A percentile compares a stretch with the other conserved stretches of the same genome.
These are phyloP conservation scores for Xylariaceae sp. DNA, from an alignment of 2,329 filamentous ascomycete species.

Conservation along the genomic window DNA sequence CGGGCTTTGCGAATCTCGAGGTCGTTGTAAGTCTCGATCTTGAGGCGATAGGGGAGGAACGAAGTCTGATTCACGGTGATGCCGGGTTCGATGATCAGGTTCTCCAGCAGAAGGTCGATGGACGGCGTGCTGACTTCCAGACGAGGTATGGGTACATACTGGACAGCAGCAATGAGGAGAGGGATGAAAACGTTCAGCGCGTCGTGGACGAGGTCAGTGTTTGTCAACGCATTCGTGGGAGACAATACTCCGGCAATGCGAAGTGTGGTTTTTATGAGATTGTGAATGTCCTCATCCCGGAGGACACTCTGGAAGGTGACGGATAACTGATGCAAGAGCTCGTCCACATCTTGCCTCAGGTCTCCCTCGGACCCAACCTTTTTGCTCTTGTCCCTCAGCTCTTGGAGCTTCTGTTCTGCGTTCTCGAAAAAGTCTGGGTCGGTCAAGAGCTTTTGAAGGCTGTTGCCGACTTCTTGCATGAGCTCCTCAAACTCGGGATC, in stretches of 20 bases:
- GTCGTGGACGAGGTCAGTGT: conserved; percentile 67
- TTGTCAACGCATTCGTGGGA: conserved; percentile 54
- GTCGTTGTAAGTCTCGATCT: conserved; percentile 77
- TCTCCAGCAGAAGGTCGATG: conserved; percentile 81
- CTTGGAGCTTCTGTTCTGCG: conserved; percentile 48
- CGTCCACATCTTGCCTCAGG: conserved; percentile 65
- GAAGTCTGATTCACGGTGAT: conserved; percentile 76
- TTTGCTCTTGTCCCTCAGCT: conserved; percentile 46
- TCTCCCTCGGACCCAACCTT: conserved; percentile 60
- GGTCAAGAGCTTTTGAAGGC: conserved; percentile 72
- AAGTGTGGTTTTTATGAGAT: conserved; percentile 58
- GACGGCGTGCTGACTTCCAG: conserved; percentile 80
- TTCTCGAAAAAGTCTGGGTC: conserved; percentile 82
- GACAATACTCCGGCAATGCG: conserved; percentile 65
- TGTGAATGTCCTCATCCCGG: conserved; percentile 64
- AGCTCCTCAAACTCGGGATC: conserved; percentile 79
- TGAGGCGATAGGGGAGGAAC: conserved; percentile 79
- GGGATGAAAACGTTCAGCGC: conserved; percentile 75
- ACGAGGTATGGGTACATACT: conserved; percentile 83
- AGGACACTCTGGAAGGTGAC: conserved; percentile 60
- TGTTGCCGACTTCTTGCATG: conserved; percentile 63
- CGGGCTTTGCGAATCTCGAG: conserved; percentile 75
- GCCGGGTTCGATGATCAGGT: conserved; percentile 83
- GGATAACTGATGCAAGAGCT: conserved; percentile 61
- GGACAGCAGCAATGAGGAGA: conserved; percentile 65